Base-by-base conservation (phyloP, 352 stramenopile species). In the Phytopythium oedochilum region DNA sequence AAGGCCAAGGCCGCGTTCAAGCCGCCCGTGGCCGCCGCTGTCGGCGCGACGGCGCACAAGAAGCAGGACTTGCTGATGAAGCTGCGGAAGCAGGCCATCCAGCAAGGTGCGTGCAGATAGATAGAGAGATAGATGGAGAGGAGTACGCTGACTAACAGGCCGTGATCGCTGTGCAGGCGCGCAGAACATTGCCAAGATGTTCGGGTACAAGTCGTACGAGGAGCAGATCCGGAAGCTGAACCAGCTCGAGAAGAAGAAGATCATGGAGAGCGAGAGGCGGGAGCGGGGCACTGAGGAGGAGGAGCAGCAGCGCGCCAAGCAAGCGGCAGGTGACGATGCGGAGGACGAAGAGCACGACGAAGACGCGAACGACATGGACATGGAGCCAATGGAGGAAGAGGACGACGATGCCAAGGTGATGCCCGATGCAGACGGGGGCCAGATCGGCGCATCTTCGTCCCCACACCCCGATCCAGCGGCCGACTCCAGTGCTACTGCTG, bases 121-220 rank as follows among this genome's bases (percentile, higher is more conserved):
- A n/a, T n/a, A n/a, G n/a, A n/a, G n/a, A n/a, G 22, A 39, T 40
- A 39, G 17, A 34, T 32, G 44, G 6, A n/a, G 28, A 11, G 31
- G 14, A 6, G 29, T 29, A 25, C 26, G n/a, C n/a, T n/a, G n/a
- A n/a, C n/a, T n/a, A n/a, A n/a, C n/a, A n/a, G n/a, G n/a, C n/a
- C n/a, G n/a, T n/a, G n/a, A n/a, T n/a, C n/a, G n/a, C n/a, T n/a
- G n/a, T n/a, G n/a, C n/a, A n/a, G n/a, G 67, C 20, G 75, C 78
- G 6, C 63, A 85, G 39, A 70, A 72, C 17, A 80, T 80, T 64
- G 84, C 84, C 60, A 89, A 89, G 61, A 32, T 89, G 5, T 92
- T 94, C 57, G 84, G 84, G 5, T 91, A 90, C 57, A 51, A 56
- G 20, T 91, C 61, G 44, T 87, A 85, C 54, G 76, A 90, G 42